Evolutionary conservation across 805 yeast genomes (phyloP).

Genomic region (Candida andamanensis): DNA sequence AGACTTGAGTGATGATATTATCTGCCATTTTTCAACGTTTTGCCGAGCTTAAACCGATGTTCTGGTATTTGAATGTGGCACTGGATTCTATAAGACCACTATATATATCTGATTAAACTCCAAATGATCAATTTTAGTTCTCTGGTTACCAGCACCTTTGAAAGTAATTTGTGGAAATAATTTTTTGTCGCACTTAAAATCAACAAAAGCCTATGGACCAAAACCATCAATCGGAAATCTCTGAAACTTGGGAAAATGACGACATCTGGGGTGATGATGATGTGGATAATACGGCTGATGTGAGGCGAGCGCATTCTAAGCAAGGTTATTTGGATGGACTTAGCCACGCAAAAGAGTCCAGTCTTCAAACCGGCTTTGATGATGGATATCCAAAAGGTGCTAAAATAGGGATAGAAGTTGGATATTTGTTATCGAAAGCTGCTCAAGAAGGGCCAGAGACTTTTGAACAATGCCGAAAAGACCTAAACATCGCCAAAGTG

Average conservation of each 20-base stretch:
- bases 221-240: background rate
- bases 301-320: constrained; percentile 61
- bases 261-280: constrained; percentile 30
- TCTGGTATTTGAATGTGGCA: background rate
- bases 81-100: background rate
- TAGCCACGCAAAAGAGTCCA: constrained; percentile 57
- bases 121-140: too few species aligned
- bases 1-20: constrained; percentile 68
- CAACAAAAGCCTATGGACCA: too few species aligned
- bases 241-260: constrained; percentile 7
- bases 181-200: too few species aligned
- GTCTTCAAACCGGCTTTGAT: constrained; percentile 79
- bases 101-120: too few species aligned
- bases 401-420: constrained; percentile 57
- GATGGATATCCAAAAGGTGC: constrained; percentile 76
- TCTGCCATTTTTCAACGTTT: too few species aligned
- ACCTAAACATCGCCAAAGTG: constrained; percentile 55
- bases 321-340: constrained; percentile 85
- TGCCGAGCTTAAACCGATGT: too few species aligned
- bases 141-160: constrained; percentile 16
- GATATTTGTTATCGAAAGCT: constrained; percentile 51
- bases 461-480: constrained; percentile 40
- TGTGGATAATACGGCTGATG: constrained; percentile 15
- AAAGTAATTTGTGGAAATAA: background rate
- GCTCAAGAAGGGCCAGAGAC: constrained; percentile 15